Evolutionary conservation across 257 asterid species (phyloP).

Genomic region (Pogostemon cablin): DNA sequence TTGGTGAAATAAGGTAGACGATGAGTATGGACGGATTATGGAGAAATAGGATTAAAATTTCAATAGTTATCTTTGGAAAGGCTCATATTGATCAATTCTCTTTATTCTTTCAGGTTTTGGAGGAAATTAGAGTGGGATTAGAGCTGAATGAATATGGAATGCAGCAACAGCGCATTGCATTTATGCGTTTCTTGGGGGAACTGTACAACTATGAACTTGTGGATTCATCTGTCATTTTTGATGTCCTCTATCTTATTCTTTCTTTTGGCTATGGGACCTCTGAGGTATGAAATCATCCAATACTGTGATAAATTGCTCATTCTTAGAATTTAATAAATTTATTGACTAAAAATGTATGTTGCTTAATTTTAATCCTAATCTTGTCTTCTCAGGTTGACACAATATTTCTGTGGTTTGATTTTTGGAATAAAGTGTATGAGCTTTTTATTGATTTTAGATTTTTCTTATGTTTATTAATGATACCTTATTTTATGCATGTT

Average conservation of each 20-base stretch:
- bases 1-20: background rate
- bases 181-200: slow-evolving; percentile 96
- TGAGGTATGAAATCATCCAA: slow-evolving; percentile 60
- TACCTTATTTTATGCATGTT: background rate
- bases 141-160: slow-evolving; percentile 93
- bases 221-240: slow-evolving; percentile 93
- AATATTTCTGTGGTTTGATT: slow-evolving; percentile 22
- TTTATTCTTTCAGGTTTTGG: slow-evolving; percentile 73
- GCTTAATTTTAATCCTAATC: slow-evolving; percentile 23
- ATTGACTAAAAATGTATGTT: background rate
- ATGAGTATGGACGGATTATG: slow-evolving; percentile 3
- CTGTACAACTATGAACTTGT: slow-evolving; percentile 94
- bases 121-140: slow-evolving; percentile 85
- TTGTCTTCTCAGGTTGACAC: slow-evolving; percentile 10
- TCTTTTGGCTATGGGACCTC: slow-evolving; percentile 86
- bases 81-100: slow-evolving; percentile 31
- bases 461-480: slow-evolving; percentile 9
- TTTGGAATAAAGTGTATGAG: slow-evolving; percentile 28
- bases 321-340: background rate
- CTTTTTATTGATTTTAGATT: slow-evolving; percentile 1
- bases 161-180: slow-evolving; percentile 92
- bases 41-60: slow-evolving; percentile 17
- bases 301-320: slow-evolving; percentile 6
- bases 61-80: slow-evolving; percentile 8
- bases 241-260: slow-evolving; percentile 80